These are phyloP conservation scores for Phytopythium kandeliae DNA, from an alignment of 352 stramenopile species.

Conservation along the genomic window DNA sequence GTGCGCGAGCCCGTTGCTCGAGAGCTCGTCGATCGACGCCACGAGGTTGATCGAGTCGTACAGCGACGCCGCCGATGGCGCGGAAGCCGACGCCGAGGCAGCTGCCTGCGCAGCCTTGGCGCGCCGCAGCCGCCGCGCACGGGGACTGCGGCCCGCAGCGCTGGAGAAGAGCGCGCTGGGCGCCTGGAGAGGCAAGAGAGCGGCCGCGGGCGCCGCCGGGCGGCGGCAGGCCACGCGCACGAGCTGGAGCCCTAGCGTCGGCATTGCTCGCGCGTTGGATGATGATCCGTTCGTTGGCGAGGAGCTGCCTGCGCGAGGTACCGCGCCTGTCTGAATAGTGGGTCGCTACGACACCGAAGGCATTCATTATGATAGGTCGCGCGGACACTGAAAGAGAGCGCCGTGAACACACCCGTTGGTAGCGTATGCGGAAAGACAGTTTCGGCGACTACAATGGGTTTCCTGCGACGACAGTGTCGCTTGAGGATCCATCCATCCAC, in stretches of 20 bases:
- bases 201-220: not conserved
- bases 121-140: constrained; percentile 39
- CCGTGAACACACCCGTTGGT: too few species aligned
- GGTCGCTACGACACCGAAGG: too few species aligned
- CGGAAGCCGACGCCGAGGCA: too few species aligned
- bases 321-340: too few species aligned
- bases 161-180: constrained; percentile 3
- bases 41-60: constrained; percentile 37
- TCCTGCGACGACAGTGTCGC: too few species aligned
- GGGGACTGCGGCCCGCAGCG: constrained; percentile 17
- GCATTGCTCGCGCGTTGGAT: too few species aligned
- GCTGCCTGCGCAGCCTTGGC: constrained; percentile 13
- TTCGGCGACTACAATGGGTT: too few species aligned
- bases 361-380: too few species aligned
- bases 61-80: constrained; percentile 10
- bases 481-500: too few species aligned
- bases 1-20: constrained; percentile 54
- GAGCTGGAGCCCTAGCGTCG: constrained; percentile 1
- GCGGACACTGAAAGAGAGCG: too few species aligned
- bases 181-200: constrained; percentile 1
- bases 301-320: too few species aligned
- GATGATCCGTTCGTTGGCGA: not conserved
- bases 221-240: constrained; percentile 3
- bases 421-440: too few species aligned
- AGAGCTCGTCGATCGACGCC: constrained; percentile 51